These are phyloP conservation scores for Biscogniauxia marginata DNA, from an alignment of 2,329 filamentous ascomycete species.

Conservation along the genomic window DNA sequence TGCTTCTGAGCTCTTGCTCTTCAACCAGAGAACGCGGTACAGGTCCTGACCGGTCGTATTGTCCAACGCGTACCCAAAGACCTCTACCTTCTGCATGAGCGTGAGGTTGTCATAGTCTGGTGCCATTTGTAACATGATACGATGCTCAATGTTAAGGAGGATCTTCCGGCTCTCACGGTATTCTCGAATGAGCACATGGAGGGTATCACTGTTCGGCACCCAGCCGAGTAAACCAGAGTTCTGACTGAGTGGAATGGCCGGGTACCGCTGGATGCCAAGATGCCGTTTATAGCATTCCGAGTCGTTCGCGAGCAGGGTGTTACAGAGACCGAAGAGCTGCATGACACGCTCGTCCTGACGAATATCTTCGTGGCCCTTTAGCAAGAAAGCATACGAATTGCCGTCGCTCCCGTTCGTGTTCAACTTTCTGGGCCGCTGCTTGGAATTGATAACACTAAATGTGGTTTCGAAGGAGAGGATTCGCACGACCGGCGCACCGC, in stretches of 20 bases:
- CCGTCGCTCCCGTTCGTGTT: constrained; percentile 88
- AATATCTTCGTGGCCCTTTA: constrained; percentile 99
- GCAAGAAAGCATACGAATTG: constrained; percentile 77
- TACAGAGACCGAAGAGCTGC: constrained; percentile 97
- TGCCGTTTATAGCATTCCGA: constrained; percentile 97
- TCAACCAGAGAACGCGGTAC: constrained; percentile 96
- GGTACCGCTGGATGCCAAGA: constrained; percentile 92
- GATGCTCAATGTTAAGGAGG: constrained; percentile 96
- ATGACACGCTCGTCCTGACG: constrained; percentile 98
- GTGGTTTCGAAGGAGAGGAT: constrained; percentile 90
- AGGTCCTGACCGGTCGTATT: constrained; percentile 99
- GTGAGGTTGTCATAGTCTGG: constrained; percentile 98
- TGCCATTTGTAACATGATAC: constrained; percentile 99
- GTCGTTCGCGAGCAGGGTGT: constrained; percentile 90
- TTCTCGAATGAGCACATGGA: constrained; percentile 94
- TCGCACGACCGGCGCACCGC: constrained; percentile 71
- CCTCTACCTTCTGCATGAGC: constrained; percentile 99
- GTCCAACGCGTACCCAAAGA: constrained; percentile 97
- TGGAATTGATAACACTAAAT: constrained; percentile 90
- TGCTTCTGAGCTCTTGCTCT: constrained; percentile 95
- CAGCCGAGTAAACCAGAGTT: constrained; percentile 94
- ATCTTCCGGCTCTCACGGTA: constrained; percentile 98
- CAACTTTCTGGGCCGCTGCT: constrained; percentile 90
- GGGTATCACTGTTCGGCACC: constrained; percentile 95
- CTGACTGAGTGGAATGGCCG: constrained; percentile 94